These are phyloP conservation scores for Penicillium polonicum DNA, from an alignment of 2,329 filamentous ascomycete species.

Conservation along the genomic window DNA sequence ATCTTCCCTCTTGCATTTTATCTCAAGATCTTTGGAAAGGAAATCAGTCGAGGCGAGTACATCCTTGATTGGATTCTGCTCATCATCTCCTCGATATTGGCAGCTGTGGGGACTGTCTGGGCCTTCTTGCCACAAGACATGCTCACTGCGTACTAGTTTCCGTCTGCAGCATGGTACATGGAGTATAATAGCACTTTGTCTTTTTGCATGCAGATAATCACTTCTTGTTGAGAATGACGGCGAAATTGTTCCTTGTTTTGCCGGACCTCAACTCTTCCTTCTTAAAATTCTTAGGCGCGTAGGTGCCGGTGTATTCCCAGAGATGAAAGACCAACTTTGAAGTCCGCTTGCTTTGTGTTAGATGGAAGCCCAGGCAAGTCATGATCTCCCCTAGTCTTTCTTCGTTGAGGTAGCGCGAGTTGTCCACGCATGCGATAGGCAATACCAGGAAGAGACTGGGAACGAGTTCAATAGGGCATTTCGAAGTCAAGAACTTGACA, in stretches of 20 bases:
- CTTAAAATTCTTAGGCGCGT: slow-evolving; percentile 48
- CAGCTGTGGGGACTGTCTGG: slow-evolving; percentile 76
- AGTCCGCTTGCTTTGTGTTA: slow-evolving; percentile 68
- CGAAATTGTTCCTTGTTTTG: slow-evolving; percentile 82
- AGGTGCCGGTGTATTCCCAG: slow-evolving; percentile 59
- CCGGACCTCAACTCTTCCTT: slow-evolving; percentile 80
- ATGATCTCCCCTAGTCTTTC: slow-evolving; percentile 69
- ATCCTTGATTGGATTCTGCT: slow-evolving; percentile 68
- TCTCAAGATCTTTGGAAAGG: slow-evolving; percentile 78
- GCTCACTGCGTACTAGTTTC: slow-evolving; percentile 52
- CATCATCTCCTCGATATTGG: slow-evolving; percentile 66
- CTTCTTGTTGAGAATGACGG: slow-evolving; percentile 61
- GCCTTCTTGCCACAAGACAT: slow-evolving; percentile 79
- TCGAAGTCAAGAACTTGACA: slow-evolving; percentile 62
- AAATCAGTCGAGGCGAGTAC: slow-evolving; percentile 65
- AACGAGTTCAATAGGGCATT: slow-evolving; percentile 30
- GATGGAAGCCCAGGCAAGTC: slow-evolving; percentile 69
- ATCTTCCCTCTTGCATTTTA: slow-evolving; percentile 88
- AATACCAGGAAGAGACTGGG: slow-evolving; percentile 80
- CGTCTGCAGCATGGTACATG: neutral
- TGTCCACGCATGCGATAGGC: slow-evolving; percentile 80
- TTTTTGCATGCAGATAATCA: slow-evolving; percentile 9
- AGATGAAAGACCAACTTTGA: slow-evolving; percentile 85
- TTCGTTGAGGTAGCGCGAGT: slow-evolving; percentile 86
- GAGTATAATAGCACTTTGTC: neutral